Evolutionary conservation across 495 filamentous ascomycete species (phyloP).

Genomic region (Staphylotrichum tortipilum): DNA sequence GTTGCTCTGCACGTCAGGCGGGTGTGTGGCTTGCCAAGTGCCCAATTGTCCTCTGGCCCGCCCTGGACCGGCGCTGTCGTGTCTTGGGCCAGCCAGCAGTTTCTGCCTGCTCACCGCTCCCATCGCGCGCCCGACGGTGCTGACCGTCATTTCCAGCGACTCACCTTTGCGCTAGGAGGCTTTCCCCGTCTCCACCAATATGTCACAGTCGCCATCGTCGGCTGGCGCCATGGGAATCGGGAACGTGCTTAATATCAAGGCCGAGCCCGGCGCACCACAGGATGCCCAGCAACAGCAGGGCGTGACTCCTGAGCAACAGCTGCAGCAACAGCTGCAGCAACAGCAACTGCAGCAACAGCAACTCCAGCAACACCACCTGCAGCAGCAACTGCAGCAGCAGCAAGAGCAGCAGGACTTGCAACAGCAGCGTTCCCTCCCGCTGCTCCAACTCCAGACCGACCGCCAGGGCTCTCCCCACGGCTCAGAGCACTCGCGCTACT

Average conservation of each 20-base stretch:
- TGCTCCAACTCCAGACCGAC: conserved; percentile 43
- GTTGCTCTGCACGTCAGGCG: too few relatives aligned
- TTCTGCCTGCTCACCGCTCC: conserved; percentile 2
- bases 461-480: conserved; percentile 61
- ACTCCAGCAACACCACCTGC: too few relatives aligned
- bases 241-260: conserved; percentile 30
- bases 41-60: neutral
- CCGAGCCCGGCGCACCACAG: neutral
- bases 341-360: too few relatives aligned
- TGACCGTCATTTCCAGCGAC: neutral
- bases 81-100: neutral
- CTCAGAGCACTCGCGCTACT: conserved; percentile 45
- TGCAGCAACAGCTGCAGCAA: conserved; percentile 3
- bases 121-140: neutral
- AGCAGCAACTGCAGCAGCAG: conserved; percentile 8
- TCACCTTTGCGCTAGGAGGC: neutral
- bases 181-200: conserved; percentile 4
- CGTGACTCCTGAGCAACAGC: conserved; percentile 18
- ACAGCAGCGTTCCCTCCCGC: conserved; percentile 8
- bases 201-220: conserved; percentile 30
- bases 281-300: conserved; percentile 8
- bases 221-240: conserved; percentile 31
- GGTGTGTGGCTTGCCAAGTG: neutral
- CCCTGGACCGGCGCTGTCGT: neutral
- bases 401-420: conserved; percentile 10